Conservation (phyloP, 805 yeast species). For the Candida odintsovae region DNA sequence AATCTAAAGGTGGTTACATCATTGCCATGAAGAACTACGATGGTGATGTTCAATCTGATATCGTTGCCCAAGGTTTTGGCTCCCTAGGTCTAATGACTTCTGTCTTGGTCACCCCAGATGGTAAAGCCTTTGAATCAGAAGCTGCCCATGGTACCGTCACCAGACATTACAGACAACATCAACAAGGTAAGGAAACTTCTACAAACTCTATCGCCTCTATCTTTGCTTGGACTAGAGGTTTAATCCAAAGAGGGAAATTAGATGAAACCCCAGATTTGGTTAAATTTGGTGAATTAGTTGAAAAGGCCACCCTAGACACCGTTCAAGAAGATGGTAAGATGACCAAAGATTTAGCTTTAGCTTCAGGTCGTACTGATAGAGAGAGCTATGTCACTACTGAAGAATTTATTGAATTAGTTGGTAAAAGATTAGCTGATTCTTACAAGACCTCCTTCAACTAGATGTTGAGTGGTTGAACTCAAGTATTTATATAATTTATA, state of each 20-base stretch:
- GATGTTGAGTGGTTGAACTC: background rate
- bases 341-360: conserved; percentile 95
- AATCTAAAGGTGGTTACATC: conserved; percentile 90
- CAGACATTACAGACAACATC: conserved; percentile 93
- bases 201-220: conserved; percentile 97
- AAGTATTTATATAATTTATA: no score
- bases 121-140: conserved; percentile 90
- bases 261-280: conserved; percentile 84
- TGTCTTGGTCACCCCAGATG: conserved; percentile 94
- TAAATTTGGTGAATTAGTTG: conserved; percentile 71
- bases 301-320: conserved; percentile 80
- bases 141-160: conserved; percentile 99
- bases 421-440: conserved; percentile 45
- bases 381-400: conserved; percentile 82
- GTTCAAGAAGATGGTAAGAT: conserved; percentile 79
- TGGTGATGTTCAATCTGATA: conserved; percentile 95
- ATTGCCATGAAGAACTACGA: conserved; percentile 97
- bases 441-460: conserved; percentile 11
- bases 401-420: conserved; percentile 83
- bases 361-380: conserved; percentile 82
- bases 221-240: conserved; percentile 94
- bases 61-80: conserved; percentile 97
- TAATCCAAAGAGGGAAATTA: conserved; percentile 85
- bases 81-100: conserved; percentile 97
- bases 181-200: conserved; percentile 94